Base-by-base conservation (phyloP, 139 green algal genomes). In the Coccomyxa sp. region DNA sequence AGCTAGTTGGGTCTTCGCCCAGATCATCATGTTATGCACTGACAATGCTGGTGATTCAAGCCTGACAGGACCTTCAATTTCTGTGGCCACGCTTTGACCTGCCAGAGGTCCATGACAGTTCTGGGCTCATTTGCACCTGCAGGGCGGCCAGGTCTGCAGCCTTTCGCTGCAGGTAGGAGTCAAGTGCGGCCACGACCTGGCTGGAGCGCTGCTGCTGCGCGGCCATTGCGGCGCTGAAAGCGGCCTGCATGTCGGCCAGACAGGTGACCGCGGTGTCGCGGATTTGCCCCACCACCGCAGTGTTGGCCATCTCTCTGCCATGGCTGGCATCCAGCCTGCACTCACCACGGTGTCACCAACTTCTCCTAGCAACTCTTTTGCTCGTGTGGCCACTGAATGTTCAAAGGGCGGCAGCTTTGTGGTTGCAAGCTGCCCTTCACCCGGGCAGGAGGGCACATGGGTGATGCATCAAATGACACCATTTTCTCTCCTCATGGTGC, bases 231-330 rank as follows among this genome's bases (percentile, higher is more conserved):
- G 25, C 80, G 7, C 58, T 31, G 10, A 93, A 75, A 9, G 84
- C 81, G 7, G 38, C 68, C 45, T 91, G 76, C 67, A 93, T 77
- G 10, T 77, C 82, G 12, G 75, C 59, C 38, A 92, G 63, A 0
- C 66, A 63, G 45, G 58, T 12, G 80, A 81, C 75, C 13, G 84
- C 82, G 0, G 51, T 71, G 16, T 74, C 60, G 12, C 58, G 76
- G 66, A 92, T 76, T 25, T 85, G 82, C 28, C 81, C 71, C 71
- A 88, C 84, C 57, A 85, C n/a, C n/a, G n/a, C 67, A 13, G 30
- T 12, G 77, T 93, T 92, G 68, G 27, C 63, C 18, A 79, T 82
- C 82, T 92, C 89, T 25, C 91, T 59, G 14, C 11, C 71, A 63
- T 86, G 85, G 58, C 86, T 90, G 14, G 67, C 81, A 17, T 87